A percentile compares a stretch with the other conserved stretches of the same genome.
Conservation (phyloP, 306 rosid species). For the Medicago ruthenica region DNA sequence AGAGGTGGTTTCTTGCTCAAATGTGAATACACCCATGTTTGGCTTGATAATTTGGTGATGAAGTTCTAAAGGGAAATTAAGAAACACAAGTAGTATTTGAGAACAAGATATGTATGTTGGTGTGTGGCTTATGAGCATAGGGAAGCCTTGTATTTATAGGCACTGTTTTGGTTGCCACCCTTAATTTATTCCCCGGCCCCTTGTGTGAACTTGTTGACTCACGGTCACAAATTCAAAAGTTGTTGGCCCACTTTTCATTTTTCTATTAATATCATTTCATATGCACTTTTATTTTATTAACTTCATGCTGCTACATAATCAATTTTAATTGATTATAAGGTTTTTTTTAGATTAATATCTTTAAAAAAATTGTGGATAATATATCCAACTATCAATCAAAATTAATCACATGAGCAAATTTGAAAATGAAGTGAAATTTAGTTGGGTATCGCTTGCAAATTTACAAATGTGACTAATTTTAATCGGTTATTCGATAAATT, state of each 20-base stretch:
- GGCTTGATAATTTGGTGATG: background rate
- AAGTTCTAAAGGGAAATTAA: background rate
- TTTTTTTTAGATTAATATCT: no score
- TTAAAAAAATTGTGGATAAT: no score
- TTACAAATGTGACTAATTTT: no score
- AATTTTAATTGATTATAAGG: no score
- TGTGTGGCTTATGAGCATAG: background rate
- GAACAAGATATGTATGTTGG: background rate
- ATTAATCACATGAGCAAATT: no score
- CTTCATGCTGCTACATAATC: background rate
- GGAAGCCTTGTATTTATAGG: background rate
- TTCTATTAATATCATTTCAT: no score
- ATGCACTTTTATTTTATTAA: no score
- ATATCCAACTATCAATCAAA: no score
- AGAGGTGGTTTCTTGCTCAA: conserved; percentile 45
- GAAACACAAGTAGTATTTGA: background rate
- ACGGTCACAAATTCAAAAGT: background rate
- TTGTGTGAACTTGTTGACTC: conserved; percentile 16
- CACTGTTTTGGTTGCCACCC: background rate
- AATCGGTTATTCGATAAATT: no score
- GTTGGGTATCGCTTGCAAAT: no score
- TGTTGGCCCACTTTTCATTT: background rate
- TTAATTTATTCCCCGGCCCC: background rate
- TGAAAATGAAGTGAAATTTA: no score
- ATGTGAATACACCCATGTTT: conserved; percentile 61